A percentile compares a stretch with the other conserved stretches of the same genome.
These are phyloP conservation scores for Somion occarium DNA, from an alignment of 1,284 basidiomycete species.

Conservation along the genomic window DNA sequence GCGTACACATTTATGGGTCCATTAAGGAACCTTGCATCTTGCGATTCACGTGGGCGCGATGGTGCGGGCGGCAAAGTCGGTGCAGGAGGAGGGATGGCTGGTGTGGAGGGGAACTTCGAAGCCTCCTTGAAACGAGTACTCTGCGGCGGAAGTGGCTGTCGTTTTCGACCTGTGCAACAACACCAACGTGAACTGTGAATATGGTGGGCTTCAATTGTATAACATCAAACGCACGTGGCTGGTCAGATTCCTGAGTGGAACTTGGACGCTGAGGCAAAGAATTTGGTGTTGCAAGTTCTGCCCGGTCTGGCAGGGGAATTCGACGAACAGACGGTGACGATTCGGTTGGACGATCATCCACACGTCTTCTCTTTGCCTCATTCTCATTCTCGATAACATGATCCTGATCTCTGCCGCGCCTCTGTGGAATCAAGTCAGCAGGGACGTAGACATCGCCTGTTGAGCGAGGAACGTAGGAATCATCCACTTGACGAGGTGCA, in stretches of 20 bases:
- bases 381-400: constrained; percentile 18
- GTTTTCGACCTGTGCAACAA: constrained; percentile 15
- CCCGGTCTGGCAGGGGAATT: neutral
- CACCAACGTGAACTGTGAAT: neutral
- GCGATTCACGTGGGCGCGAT: neutral
- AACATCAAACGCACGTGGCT: constrained; percentile 35
- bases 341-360: constrained; percentile 24
- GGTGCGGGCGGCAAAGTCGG: constrained; percentile 1
- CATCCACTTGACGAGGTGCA: constrained; percentile 7
- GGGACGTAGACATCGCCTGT: constrained; percentile 5
- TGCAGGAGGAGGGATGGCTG: constrained; percentile 5
- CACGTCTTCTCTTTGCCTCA: constrained; percentile 29
- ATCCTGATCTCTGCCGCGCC: constrained; percentile 26
- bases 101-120: constrained; percentile 14
- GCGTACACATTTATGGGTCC: constrained; percentile 8
- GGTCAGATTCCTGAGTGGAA: constrained; percentile 26
- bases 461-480: constrained; percentile 10
- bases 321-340: neutral
- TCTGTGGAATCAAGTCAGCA: constrained; percentile 22
- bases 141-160: constrained; percentile 26
- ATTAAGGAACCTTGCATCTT: constrained; percentile 5
- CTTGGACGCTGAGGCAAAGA: constrained; percentile 17
- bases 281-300: constrained; percentile 12
- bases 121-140: constrained; percentile 29
- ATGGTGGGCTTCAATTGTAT: constrained; percentile 4